Conservation (phyloP, 1,284 basidiomycete species). For the Nidula niveotomentosa region DNA sequence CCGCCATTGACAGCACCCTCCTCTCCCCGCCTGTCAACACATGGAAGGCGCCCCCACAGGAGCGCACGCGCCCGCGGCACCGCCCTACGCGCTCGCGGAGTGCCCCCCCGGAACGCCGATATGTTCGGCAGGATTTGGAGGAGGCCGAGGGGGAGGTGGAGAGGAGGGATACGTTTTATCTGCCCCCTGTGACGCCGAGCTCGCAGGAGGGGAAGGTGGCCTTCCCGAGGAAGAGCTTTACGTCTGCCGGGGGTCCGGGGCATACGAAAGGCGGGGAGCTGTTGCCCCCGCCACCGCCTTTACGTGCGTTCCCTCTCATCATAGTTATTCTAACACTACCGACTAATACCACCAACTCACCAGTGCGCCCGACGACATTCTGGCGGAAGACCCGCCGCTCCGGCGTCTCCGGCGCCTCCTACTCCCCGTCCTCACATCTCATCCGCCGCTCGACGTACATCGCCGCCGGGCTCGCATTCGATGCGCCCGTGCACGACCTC, state of each 20-base stretch:
- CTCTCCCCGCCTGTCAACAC: constrained; percentile 54
- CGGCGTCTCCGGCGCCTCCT: constrained; percentile 62
- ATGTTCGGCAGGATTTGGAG: no score
- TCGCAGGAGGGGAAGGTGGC: constrained; percentile 8
- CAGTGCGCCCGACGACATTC: constrained; percentile 67
- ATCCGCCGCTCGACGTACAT: constrained; percentile 73
- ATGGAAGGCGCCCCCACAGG: constrained; percentile 29
- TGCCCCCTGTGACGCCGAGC: background rate
- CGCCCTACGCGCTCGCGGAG: constrained; percentile 43
- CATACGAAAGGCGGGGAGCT: constrained; percentile 40
- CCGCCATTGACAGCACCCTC: constrained; percentile 26
- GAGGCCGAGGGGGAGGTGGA: no score
- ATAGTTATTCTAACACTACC: no score
- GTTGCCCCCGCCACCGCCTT: constrained; percentile 55
- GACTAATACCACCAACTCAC: no score
- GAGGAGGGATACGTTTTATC: constrained; percentile 9
- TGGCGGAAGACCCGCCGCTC: constrained; percentile 68
- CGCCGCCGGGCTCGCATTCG: constrained; percentile 65
- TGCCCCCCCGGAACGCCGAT: constrained; percentile 36
- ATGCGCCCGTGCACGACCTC: constrained; percentile 60
- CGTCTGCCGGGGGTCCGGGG: constrained; percentile 14
- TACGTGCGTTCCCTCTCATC: constrained; percentile 44
- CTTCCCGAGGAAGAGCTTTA: constrained; percentile 12
- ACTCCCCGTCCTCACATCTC: constrained; percentile 67
- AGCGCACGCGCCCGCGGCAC: constrained; percentile 25